Conservation (phyloP, 495 filamentous ascomycete genomes). For the Xylona heveae region DNA sequence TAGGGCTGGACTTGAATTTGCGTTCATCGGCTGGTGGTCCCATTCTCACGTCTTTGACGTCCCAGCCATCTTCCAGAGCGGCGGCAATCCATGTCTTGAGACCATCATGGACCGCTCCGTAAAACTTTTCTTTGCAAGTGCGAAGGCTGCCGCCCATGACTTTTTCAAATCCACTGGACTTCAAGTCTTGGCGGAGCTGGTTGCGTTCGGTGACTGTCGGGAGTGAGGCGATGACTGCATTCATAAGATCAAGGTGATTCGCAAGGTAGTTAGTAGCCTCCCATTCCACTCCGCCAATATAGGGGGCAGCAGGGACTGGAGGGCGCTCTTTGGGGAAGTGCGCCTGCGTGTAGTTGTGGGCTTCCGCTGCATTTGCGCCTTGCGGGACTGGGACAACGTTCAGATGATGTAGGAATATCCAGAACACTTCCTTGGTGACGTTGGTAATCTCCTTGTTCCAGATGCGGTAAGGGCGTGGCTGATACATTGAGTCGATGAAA, state of each 20-base stretch:
- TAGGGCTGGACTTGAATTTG: too few relatives aligned
- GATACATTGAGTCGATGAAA: conserved; percentile 78
- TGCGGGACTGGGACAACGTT: conserved; percentile 55
- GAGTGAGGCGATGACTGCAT: conserved; percentile 72
- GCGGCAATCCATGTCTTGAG: conserved; percentile 80
- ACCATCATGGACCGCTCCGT: conserved; percentile 71
- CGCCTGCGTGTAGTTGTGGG: conserved; percentile 32
- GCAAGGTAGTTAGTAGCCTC: conserved; percentile 94
- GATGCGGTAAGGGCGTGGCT: conserved; percentile 68
- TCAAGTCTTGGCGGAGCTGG: conserved; percentile 48
- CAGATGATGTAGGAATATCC: conserved; percentile 91
- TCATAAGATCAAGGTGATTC: conserved; percentile 77
- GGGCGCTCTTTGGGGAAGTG: conserved; percentile 80
- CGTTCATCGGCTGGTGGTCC: too few relatives aligned
- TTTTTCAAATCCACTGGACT: conserved; percentile 79
- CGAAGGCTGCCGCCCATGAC: conserved; percentile 64
- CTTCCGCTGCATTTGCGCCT: conserved; percentile 13
- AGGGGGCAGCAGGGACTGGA: conserved; percentile 84
- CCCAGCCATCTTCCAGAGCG: conserved; percentile 72
- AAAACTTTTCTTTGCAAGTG: conserved; percentile 95
- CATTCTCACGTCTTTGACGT: conserved; percentile 50
- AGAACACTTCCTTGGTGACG: conserved; percentile 96
- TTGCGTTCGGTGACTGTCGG: conserved; percentile 57
- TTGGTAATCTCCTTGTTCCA: conserved; percentile 85
- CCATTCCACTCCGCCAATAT: conserved; percentile 97